Evolutionary conservation across 169 alveolate genomes (phyloP).

Genomic region (Plasmodium gonderi): DNA sequence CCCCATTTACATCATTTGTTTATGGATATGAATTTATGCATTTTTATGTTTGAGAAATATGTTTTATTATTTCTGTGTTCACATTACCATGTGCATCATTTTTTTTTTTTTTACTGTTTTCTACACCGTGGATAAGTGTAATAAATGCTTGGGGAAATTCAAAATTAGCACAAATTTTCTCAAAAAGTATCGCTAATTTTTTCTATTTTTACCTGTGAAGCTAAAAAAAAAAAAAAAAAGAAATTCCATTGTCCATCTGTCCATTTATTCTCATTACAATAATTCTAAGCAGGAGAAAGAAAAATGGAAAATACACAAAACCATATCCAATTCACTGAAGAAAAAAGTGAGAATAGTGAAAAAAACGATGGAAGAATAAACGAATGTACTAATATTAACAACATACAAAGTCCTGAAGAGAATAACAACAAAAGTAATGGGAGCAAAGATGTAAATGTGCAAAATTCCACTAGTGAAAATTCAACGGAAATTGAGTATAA

Average conservation of each 20-base stretch:
- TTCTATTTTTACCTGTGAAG: too few relatives aligned
- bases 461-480: not conserved
- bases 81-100: too few relatives aligned
- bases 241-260: too few relatives aligned
- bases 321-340: not conserved
- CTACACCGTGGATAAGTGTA: too few relatives aligned
- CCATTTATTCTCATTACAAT: not conserved
- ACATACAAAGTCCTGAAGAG: not conserved
- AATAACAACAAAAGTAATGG: not conserved
- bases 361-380: not conserved
- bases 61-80: too few relatives aligned
- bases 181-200: not conserved
- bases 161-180: not conserved
- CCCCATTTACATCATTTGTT: too few relatives aligned
- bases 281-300: constrained; percentile 7
- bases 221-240: too few relatives aligned
- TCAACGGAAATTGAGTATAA: constrained; percentile 11
- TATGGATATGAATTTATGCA: too few relatives aligned
- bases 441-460: constrained; percentile 1
- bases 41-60: too few relatives aligned
- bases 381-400: not conserved
- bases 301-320: not conserved
- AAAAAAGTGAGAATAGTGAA: not conserved
- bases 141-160: not conserved
- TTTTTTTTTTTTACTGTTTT: not conserved